Percentiles rank a stretch among this genome's conserved stretches.
Conservation (phyloP, 1,284 basidiomycete species). For the Termitomyces sp. region DNA sequence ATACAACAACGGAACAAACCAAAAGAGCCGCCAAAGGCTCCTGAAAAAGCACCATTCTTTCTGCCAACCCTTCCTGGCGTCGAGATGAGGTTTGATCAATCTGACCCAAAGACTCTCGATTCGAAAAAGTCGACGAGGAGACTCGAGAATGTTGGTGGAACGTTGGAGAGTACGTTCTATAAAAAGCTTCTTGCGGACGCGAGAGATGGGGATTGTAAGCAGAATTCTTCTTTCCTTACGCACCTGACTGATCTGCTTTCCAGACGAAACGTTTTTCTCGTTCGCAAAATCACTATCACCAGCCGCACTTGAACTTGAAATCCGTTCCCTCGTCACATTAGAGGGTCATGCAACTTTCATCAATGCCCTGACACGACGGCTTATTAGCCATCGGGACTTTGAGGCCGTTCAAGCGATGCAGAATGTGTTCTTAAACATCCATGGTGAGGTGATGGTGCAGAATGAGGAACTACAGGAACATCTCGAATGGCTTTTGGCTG, state of each 20-base stretch:
- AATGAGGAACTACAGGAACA: constrained; percentile 59
- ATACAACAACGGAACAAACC: constrained; percentile 98
- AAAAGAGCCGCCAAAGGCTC: constrained; percentile 90
- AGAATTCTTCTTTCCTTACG: not conserved
- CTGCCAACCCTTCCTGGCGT: constrained; percentile 85
- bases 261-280: constrained; percentile 81
- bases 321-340: constrained; percentile 74
- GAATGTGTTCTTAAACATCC: constrained; percentile 79
- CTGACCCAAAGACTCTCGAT: constrained; percentile 35
- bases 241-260: not conserved
- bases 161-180: constrained; percentile 72
- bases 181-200: constrained; percentile 59
- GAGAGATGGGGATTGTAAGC: constrained; percentile 66
- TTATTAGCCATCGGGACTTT: constrained; percentile 83
- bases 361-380: constrained; percentile 66
- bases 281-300: constrained; percentile 87
- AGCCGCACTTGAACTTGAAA: constrained; percentile 86
- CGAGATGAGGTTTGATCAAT: constrained; percentile 71
- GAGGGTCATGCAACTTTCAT: constrained; percentile 70
- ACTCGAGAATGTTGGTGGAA: constrained; percentile 50
- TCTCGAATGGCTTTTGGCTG: constrained; percentile 52
- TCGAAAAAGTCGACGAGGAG: constrained; percentile 43
- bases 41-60: constrained; percentile 97
- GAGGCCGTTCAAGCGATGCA: constrained; percentile 93
- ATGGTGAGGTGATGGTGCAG: constrained; percentile 75